Percentiles rank a stretch among this genome's conserved stretches.
Conservation (phyloP, 208 protist genomes). For the Novymonas esmeraldas region DNA sequence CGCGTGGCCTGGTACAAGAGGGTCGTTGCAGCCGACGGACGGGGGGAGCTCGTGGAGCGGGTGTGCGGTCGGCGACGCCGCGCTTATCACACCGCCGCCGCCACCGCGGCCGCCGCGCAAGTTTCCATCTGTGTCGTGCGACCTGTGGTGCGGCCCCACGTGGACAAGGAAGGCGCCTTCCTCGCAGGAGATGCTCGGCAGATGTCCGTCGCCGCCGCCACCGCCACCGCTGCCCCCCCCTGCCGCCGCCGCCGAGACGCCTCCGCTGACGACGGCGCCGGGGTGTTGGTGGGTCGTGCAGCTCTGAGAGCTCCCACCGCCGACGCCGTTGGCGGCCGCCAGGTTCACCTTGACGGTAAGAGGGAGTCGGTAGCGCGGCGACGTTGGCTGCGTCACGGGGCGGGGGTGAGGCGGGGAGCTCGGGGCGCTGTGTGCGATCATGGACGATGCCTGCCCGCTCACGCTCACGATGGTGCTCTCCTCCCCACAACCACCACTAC, state of each 20-base stretch:
- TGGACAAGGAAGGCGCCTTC: not conserved
- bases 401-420: not conserved
- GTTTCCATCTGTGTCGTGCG: not conserved
- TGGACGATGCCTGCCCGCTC: not conserved
- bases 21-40: slow-evolving; percentile 13
- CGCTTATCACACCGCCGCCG: too few relatives aligned
- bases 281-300: not conserved
- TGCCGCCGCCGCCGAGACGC: too few relatives aligned
- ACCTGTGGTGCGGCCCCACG: not conserved
- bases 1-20: slow-evolving; percentile 4
- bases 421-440: not conserved
- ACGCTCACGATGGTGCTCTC: not conserved
- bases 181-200: not conserved
- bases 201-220: not conserved
- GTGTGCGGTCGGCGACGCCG: not conserved
- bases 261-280: not conserved
- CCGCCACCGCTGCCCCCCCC: too few relatives aligned
- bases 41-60: not conserved
- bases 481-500: not conserved
- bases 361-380: not conserved
- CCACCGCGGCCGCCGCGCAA: not conserved
- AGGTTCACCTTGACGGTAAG: not conserved
- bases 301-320: not conserved
- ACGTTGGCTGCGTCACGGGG: not conserved
- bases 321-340: not conserved